phyloP scores from a whole-genome alignment of 148 eudicot species.

The Rhododendron vialii region DNA sequence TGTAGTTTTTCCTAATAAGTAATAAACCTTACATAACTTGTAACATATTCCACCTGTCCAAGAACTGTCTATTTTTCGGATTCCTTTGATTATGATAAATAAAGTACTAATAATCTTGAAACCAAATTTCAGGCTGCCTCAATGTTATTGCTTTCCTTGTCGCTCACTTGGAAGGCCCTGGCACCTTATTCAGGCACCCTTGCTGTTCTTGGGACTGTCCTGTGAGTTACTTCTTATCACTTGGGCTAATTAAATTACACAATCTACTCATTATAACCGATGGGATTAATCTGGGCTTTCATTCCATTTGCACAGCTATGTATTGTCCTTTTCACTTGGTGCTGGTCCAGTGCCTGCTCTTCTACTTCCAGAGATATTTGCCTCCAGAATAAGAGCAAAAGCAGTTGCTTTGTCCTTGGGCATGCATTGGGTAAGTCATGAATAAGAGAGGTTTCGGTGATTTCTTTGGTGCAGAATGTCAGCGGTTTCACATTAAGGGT shows the following conservation, averaged over 20 bases:
- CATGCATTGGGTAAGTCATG: constrained; percentile 90
- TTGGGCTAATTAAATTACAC: background rate
- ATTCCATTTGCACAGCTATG: constrained; percentile 50
- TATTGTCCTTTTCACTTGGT: constrained; percentile 89
- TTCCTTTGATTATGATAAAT: background rate
- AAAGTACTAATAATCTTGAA: background rate
- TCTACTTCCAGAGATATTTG: constrained; percentile 91
- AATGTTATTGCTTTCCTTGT: constrained; percentile 82
- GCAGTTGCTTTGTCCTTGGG: constrained; percentile 95
- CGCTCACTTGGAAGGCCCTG: constrained; percentile 72
- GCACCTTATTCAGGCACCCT: constrained; percentile 95
- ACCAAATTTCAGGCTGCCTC: constrained; percentile 72
- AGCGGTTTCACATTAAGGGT: background rate
- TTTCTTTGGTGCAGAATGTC: constrained; percentile 1
- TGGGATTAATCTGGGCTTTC: constrained; percentile 1
- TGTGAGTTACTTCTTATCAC: constrained; percentile 47
- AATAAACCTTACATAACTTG: background rate
- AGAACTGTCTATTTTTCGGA: background rate
- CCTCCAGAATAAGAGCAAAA: constrained; percentile 97
- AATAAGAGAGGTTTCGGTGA: background rate
- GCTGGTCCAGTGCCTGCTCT: constrained; percentile 99
- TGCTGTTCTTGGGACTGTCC: constrained; percentile 88
- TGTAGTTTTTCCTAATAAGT: background rate
- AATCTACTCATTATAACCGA: background rate
- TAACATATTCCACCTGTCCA: background rate